A percentile compares a stretch with the other conserved stretches of the same genome.
phyloP scores from a whole-genome alignment of 1,139 yeast genomes.

The Blastobotrys indianensis region DNA sequence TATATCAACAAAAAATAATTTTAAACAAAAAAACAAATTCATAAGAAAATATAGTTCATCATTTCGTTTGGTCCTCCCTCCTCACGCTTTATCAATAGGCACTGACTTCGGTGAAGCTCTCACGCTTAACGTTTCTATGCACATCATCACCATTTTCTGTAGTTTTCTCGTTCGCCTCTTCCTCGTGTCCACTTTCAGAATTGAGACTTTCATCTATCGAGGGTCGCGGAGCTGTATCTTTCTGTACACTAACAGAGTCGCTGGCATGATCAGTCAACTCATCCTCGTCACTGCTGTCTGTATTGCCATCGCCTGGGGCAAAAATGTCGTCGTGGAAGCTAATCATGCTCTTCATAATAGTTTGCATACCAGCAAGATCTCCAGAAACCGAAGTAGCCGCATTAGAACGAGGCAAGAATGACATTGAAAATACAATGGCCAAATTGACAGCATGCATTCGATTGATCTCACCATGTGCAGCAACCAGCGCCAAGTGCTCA shows the following conservation, averaged over 20 bases:
- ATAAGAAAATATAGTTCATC: too few species aligned
- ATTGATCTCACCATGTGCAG: slow-evolving; percentile 54
- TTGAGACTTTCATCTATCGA: background rate
- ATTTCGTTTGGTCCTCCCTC: too few species aligned
- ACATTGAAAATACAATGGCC: slow-evolving; percentile 70
- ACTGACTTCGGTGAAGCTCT: slow-evolving; percentile 29
- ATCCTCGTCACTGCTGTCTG: background rate
- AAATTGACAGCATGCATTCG: slow-evolving; percentile 76
- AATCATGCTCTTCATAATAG: slow-evolving; percentile 35
- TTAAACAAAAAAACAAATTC: too few species aligned
- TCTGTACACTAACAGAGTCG: background rate
- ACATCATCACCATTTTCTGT: slow-evolving; percentile 1
- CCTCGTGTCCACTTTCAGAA: slow-evolving; percentile 2
- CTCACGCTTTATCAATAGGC: slow-evolving; percentile 20
- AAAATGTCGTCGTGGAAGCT: slow-evolving; percentile 29
- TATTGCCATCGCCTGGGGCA: background rate
- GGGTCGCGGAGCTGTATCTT: background rate
- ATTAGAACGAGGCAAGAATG: slow-evolving; percentile 39
- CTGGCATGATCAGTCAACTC: background rate
- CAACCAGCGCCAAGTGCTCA: slow-evolving; percentile 58
- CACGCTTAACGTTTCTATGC: slow-evolving; percentile 20
- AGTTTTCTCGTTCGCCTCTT: background rate
- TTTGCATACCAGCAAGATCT: slow-evolving; percentile 37
- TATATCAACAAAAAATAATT: too few species aligned
- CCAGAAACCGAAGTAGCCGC: slow-evolving; percentile 25